Evolutionary conservation across 345 rosid genomes (phyloP), one percentile per base, ranked within the genome.

Genomic region (Eucalyptus grandis): DNA sequence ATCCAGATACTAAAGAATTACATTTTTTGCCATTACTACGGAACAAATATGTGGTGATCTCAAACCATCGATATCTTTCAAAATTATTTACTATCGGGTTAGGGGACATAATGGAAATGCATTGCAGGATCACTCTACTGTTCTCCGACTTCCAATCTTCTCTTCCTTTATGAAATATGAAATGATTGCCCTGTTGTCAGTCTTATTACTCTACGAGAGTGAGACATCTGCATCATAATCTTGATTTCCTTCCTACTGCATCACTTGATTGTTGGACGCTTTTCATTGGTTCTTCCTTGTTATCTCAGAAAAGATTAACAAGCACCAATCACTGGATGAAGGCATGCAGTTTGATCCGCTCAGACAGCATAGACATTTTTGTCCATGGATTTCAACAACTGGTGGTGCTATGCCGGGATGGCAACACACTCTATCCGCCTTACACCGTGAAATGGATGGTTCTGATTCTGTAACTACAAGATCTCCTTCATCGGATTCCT

Each of bases 351-450:
- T 98, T 91, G 99, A 98, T 93, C 98, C 98, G 47, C 92, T 96
- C 89, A 94, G 96, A 90, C 99, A 97, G 93, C 99, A 96, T 91
- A 93, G 99, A 82, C 97, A 95, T 92, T 98, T 96, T 92, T 97
- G 99, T 92, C 99, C 99, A 37, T 96, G 99, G 99, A 96, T 97
- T 93, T 90, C 92, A 90, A 92, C 99, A 91, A 86, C 92, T 37
- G 92, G 93, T 80, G 91, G 91, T 60, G 91, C 93, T 72, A 91
- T 90, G 88, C 96, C 98, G 88, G 99, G 99, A 56, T 97, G 99
- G 99, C 92, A 94, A 87, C 98, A 93, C 88, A 96, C 99, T 47
- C 92, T 97, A 27, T 91, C 94, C 89, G 99, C 99, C 87, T 92
- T 98, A 92, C 93, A 86, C 53, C 94, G 94, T 67, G 90, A 89